phyloP scores from a whole-genome alignment of 345 rosid genomes.

The Euphorbia pulcherrima region DNA sequence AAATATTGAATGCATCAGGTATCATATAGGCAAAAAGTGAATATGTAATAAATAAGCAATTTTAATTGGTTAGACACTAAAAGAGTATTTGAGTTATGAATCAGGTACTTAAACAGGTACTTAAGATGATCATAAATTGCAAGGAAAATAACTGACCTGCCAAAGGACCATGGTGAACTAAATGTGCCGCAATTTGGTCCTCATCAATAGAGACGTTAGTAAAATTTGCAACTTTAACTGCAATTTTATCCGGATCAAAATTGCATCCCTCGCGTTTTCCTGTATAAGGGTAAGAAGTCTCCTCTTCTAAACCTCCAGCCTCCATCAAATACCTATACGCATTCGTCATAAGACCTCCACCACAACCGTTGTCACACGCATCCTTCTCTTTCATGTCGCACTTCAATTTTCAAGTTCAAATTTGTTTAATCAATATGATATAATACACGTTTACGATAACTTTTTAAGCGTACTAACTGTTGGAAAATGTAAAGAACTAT shows the following conservation, averaged over 20 bases:
- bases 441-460: too few species aligned
- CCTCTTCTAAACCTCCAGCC: slow-evolving; percentile 76
- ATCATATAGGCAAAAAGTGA: too few species aligned
- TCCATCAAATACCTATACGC: slow-evolving; percentile 71
- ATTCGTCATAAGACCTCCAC: slow-evolving; percentile 88
- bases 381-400: slow-evolving; percentile 60
- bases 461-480: too few species aligned
- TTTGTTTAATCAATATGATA: too few species aligned
- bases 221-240: slow-evolving; percentile 55
- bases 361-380: slow-evolving; percentile 70
- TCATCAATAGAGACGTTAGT: slow-evolving; percentile 62
- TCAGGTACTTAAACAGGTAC: too few species aligned
- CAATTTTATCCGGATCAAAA: slow-evolving; percentile 47
- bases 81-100: too few species aligned
- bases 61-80: too few species aligned
- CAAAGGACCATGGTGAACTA: slow-evolving; percentile 74
- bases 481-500: too few species aligned
- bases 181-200: slow-evolving; percentile 62
- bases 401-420: slow-evolving; percentile 24
- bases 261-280: slow-evolving; percentile 64
- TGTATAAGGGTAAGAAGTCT: slow-evolving; percentile 57
- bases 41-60: too few species aligned
- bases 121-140: too few species aligned
- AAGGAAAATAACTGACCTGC: slow-evolving; percentile 67
- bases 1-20: too few species aligned